Conservation (phyloP, 2,329 filamentous ascomycete species). For the Xylariaceae sp. region DNA sequence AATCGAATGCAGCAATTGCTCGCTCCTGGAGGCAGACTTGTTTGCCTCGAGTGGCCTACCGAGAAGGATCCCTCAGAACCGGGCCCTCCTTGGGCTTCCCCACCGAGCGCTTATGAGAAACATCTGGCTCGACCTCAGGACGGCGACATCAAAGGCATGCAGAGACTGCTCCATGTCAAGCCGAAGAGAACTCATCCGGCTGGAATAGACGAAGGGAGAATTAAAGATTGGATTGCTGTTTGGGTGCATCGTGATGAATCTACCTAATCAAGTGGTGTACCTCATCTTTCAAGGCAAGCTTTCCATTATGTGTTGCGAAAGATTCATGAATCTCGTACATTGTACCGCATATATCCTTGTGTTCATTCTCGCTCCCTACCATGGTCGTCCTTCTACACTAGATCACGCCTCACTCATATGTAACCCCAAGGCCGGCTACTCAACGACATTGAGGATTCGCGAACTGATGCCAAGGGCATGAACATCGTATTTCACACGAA, state of each 20-base stretch:
- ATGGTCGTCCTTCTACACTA: too few species aligned
- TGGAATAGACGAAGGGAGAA: conserved; percentile 28
- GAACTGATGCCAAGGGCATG: too few species aligned
- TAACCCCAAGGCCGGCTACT: too few species aligned
- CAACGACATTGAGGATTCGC: too few species aligned
- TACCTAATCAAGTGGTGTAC: too few species aligned
- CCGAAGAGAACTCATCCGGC: conserved; percentile 45
- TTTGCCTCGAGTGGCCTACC: conserved; percentile 75
- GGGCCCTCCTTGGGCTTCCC: conserved; percentile 71
- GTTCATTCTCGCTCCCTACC: too few species aligned
- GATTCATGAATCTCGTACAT: too few species aligned
- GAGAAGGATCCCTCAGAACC: conserved; percentile 60
- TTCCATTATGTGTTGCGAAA: too few species aligned
- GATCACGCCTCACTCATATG: too few species aligned
- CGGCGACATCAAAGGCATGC: conserved; percentile 34
- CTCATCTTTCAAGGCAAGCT: too few species aligned
- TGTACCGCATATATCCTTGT: too few species aligned
- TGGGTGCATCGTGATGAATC: conserved; percentile 31
- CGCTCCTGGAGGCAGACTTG: conserved; percentile 39
- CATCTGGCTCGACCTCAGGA: conserved; percentile 64
- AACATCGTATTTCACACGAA: too few species aligned
- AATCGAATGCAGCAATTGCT: conserved; percentile 47
- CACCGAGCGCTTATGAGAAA: conserved; percentile 65
- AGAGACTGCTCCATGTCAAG: conserved; percentile 45
- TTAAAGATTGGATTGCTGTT: conserved; percentile 48